Evolutionary conservation across 2,329 filamentous ascomycete genomes (phyloP).

Genomic region (Coniosporium tulheliwenetii): DNA sequence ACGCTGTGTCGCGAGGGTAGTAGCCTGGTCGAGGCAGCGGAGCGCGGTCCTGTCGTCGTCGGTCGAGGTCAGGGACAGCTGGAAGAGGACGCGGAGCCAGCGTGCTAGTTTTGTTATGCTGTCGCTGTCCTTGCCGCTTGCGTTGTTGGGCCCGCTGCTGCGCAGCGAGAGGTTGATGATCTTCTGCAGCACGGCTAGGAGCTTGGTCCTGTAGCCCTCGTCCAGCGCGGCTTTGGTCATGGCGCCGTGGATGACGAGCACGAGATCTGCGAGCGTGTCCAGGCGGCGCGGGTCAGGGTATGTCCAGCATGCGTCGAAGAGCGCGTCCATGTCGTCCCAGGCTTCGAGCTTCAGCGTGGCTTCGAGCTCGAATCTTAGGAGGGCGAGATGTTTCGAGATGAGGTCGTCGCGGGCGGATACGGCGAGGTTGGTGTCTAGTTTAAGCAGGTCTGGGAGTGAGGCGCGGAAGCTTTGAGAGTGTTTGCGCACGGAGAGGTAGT

Average conservation of each 20-base stretch:
- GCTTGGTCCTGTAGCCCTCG: slow-evolving; percentile 12
- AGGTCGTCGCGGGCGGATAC: slow-evolving; percentile 36
- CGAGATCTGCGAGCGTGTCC: slow-evolving; percentile 30
- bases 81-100: slow-evolving; percentile 67
- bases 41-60: slow-evolving; percentile 38
- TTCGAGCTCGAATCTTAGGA: slow-evolving; percentile 70
- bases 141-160: slow-evolving; percentile 35
- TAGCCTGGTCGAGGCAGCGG: slow-evolving; percentile 48
- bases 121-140: too few species aligned
- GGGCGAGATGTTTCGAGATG: slow-evolving; percentile 43
- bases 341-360: slow-evolving; percentile 48
- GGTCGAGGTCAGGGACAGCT: slow-evolving; percentile 40
- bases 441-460: slow-evolving; percentile 23
- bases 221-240: slow-evolving; percentile 12
- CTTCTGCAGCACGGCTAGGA: slow-evolving; percentile 34
- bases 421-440: slow-evolving; percentile 18
- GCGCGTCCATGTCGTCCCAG: slow-evolving; percentile 48
- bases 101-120: slow-evolving; percentile 44
- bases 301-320: slow-evolving; percentile 33
- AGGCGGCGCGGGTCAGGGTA: slow-evolving; percentile 17
- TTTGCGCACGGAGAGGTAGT: slow-evolving; percentile 45
- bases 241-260: slow-evolving; percentile 25
- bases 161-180: slow-evolving; percentile 55
- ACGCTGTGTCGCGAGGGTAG: slow-evolving; percentile 31
- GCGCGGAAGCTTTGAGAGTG: slow-evolving; percentile 45